Conservation (phyloP, 1,284 basidiomycete species). For the Wallemia ichthyophaga region DNA sequence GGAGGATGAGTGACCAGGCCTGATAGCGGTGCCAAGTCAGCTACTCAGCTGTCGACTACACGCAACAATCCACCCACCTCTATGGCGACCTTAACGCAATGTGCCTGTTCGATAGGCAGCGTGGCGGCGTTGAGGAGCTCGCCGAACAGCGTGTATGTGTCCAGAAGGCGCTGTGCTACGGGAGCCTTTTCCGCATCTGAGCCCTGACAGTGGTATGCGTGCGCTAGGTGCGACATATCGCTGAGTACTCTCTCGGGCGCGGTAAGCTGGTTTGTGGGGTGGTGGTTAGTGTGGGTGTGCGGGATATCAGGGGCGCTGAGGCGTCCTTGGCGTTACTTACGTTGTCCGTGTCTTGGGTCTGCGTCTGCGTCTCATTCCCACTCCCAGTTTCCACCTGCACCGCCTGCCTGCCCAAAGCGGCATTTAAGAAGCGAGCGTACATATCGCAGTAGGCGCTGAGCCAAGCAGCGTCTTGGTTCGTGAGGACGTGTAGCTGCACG, state of each 20-base stretch:
- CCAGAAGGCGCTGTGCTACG: neutral
- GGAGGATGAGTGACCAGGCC: neutral
- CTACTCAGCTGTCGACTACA: too few species aligned
- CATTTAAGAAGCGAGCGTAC: neutral
- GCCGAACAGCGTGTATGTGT: neutral
- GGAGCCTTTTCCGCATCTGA: neutral
- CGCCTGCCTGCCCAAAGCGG: too few species aligned
- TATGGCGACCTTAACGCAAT: neutral
- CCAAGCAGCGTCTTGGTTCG: neutral
- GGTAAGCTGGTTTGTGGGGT: neutral
- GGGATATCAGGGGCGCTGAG: too few species aligned
- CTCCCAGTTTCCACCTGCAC: too few species aligned
- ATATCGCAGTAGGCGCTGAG: neutral
- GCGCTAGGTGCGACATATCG: neutral
- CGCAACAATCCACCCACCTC: too few species aligned
- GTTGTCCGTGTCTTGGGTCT: too few species aligned
- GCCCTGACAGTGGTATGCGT: neutral
- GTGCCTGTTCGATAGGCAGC: neutral
- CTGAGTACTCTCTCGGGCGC: neutral
- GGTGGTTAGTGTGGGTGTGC: too few species aligned
- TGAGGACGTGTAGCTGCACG: neutral
- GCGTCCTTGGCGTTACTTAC: too few species aligned
- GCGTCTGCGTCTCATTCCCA: too few species aligned
- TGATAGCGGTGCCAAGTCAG: too few species aligned
- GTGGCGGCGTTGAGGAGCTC: neutral